Evolutionary conservation across 1,284 basidiomycete species (phyloP).

Genomic region (Ceratobasidium sp.): DNA sequence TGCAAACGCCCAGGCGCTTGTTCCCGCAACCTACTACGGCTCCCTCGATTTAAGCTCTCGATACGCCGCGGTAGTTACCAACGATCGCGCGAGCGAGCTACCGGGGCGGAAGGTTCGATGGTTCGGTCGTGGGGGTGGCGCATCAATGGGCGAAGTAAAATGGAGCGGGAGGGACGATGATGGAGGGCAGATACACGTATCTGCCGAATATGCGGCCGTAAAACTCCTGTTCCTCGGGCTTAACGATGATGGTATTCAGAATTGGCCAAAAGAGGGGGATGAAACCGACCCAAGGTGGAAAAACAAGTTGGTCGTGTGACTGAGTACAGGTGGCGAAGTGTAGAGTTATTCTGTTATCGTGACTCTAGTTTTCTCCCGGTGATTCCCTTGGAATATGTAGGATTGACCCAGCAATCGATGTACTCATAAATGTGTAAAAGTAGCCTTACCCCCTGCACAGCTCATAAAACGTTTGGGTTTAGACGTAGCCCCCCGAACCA

Average conservation of each 20-base stretch:
- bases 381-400: neutral
- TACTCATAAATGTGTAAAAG: neutral
- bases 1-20: neutral
- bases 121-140: neutral
- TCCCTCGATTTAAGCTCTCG: conserved; percentile 1
- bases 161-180: neutral
- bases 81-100: conserved; percentile 4
- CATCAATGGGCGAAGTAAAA: neutral
- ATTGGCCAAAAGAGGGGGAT: conserved; percentile 15
- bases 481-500: too few relatives aligned
- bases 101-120: neutral
- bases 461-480: too few relatives aligned
- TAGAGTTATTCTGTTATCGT: neutral
- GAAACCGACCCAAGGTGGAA: neutral
- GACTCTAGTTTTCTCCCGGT: neutral
- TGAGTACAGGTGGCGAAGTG: neutral
- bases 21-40: conserved; percentile 22
- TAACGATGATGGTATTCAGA: conserved; percentile 1
- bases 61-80: neutral
- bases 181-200: neutral
- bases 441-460: too few relatives aligned
- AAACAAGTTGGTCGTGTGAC: neutral
- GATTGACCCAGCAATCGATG: neutral
- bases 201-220: neutral
- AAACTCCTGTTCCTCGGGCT: conserved; percentile 28